Conservation (phyloP, 192 early-diverging fungal species). For the Rhizophagus sp. region DNA sequence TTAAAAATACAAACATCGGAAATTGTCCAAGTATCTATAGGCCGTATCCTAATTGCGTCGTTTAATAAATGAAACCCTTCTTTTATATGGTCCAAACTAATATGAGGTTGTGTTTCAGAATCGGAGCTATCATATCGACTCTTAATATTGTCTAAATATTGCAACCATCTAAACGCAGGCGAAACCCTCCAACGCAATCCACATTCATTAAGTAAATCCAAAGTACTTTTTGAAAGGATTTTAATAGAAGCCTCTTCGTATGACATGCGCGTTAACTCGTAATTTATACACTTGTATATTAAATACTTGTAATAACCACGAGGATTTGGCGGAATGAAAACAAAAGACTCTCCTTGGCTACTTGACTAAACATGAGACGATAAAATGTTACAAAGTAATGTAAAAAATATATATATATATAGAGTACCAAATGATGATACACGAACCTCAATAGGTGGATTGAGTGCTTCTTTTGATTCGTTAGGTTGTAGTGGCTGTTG, state of each 20-base stretch:
- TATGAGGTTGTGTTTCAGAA: slow-evolving; percentile 26
- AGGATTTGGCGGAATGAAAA: slow-evolving; percentile 59
- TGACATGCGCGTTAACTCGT: slow-evolving; percentile 46
- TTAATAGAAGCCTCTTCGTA: slow-evolving; percentile 41
- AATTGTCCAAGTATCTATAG: slow-evolving; percentile 55
- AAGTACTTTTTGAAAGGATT: slow-evolving; percentile 55
- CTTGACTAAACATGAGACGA: background rate
- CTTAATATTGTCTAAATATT: slow-evolving; percentile 51
- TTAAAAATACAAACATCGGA: slow-evolving; percentile 46
- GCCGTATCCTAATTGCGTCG: slow-evolving; percentile 49
- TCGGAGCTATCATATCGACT: slow-evolving; percentile 44
- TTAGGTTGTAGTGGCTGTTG: background rate
- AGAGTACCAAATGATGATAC: background rate
- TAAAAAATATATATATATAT: background rate
- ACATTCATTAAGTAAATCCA: slow-evolving; percentile 65
- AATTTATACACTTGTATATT: slow-evolving; percentile 63
- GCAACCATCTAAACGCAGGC: slow-evolving; percentile 49
- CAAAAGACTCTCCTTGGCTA: slow-evolving; percentile 31
- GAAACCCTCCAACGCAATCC: slow-evolving; percentile 69
- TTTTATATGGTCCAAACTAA: slow-evolving; percentile 38
- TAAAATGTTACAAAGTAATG: background rate
- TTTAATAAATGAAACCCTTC: slow-evolving; percentile 39
- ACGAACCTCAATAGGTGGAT: background rate
- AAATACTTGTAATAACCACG: slow-evolving; percentile 60
- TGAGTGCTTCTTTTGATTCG: background rate